A percentile compares a stretch with the other conserved stretches of the same genome.
phyloP scores from a whole-genome alignment of 2,329 filamentous ascomycete species.

The Colletotrichum tabaci region DNA sequence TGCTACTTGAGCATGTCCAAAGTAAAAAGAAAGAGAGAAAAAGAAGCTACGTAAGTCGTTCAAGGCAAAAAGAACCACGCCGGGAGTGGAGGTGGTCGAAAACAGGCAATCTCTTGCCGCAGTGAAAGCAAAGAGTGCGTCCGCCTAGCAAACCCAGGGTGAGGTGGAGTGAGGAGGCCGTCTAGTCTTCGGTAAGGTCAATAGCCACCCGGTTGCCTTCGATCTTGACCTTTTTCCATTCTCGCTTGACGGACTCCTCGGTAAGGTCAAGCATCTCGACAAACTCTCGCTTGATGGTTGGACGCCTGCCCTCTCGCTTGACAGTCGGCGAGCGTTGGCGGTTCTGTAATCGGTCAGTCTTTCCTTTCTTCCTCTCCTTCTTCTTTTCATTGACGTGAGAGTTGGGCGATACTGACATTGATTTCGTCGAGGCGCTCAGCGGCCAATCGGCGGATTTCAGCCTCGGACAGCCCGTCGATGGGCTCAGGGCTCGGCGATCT shows the following conservation, averaged over 20 bases:
- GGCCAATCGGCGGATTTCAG: slow-evolving; percentile 39
- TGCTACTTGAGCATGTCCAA: too few relatives aligned
- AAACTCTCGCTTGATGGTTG: slow-evolving; percentile 36
- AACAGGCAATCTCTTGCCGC: not conserved
- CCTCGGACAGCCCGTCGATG: slow-evolving; percentile 32
- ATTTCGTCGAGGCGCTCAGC: slow-evolving; percentile 35
- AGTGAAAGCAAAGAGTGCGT: not conserved
- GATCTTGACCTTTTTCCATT: slow-evolving; percentile 42
- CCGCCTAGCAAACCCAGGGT: not conserved
- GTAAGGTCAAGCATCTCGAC: slow-evolving; percentile 40
- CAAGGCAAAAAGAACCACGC: not conserved
- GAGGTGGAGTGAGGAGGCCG: too few relatives aligned
- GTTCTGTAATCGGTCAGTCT: not conserved
- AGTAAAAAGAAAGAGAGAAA: not conserved
- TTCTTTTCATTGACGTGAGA: not conserved
- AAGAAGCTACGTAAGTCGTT: not conserved
- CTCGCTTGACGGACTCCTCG: slow-evolving; percentile 27
- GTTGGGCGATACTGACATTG: slow-evolving; percentile 21
- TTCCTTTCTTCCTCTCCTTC: too few relatives aligned
- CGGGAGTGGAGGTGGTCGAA: not conserved
- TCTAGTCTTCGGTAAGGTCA: slow-evolving; percentile 43
- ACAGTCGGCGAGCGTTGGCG: slow-evolving; percentile 17
- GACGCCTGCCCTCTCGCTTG: slow-evolving; percentile 29
- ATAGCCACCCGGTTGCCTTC: slow-evolving; percentile 35
- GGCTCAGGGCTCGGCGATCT: slow-evolving; percentile 40